A percentile compares a stretch with the other conserved stretches of the same genome.
These are phyloP conservation scores for Claviceps fusiformis DNA, from an alignment of 2,329 filamentous ascomycete species.

Conservation along the genomic window DNA sequence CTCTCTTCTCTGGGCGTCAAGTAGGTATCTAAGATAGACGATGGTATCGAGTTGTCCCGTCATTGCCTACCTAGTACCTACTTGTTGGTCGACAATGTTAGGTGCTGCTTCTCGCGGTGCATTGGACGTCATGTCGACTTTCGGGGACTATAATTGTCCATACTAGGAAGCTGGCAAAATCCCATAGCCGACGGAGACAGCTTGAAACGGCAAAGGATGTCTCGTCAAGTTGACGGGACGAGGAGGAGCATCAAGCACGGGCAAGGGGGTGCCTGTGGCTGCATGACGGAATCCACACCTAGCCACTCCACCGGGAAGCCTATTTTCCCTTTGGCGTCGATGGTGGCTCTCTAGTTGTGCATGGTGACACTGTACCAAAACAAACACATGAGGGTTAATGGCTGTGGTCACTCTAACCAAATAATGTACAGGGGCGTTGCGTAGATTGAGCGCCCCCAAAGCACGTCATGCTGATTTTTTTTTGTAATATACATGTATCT, in stretches of 20 bases:
- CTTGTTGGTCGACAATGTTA: too few species aligned
- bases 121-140: not conserved
- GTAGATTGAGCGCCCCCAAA: not conserved
- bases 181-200: not conserved
- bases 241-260: not conserved
- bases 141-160: not conserved
- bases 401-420: not conserved
- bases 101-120: not conserved
- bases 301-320: not conserved
- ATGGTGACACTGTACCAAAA: not conserved
- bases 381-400: not conserved
- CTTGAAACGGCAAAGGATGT: not conserved
- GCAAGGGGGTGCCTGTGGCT: conserved; percentile 1
- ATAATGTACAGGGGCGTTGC: too few species aligned
- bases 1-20: too few species aligned
- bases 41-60: not conserved
- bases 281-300: conserved; percentile 3
- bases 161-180: not conserved
- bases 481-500: too few species aligned
- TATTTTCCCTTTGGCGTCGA: not conserved
- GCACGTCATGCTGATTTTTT: too few species aligned
- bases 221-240: not conserved
- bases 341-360: not conserved
- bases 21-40: too few species aligned
- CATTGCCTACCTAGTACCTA: not conserved